Conservation (phyloP, 768 basidiomycete genomes). For the Leccinellum rugosiceps region DNA sequence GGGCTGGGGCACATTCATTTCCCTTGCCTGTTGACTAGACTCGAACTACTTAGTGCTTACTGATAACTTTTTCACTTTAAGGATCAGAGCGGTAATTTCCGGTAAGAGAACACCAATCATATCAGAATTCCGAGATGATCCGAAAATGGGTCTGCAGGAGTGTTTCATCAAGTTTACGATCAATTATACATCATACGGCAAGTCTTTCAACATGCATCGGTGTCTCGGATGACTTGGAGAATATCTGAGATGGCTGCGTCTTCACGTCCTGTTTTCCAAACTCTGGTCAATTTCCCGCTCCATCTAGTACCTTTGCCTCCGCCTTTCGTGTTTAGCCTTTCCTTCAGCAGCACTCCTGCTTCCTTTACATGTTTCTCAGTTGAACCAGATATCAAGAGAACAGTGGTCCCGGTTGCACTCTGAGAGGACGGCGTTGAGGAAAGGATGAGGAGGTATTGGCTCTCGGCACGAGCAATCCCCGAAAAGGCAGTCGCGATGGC, state of each 20-base stretch:
- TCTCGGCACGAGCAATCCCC: constrained; percentile 19
- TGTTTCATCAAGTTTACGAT: neutral
- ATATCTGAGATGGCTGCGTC: constrained; percentile 15
- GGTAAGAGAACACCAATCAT: too few relatives aligned
- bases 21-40: too few relatives aligned
- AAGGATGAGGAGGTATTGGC: constrained; percentile 48
- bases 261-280: constrained; percentile 27
- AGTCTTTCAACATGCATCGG: neutral
- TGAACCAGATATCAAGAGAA: constrained; percentile 59
- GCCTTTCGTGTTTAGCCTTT: constrained; percentile 62
- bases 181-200: neutral
- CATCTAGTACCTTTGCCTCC: constrained; percentile 75
- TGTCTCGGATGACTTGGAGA: constrained; percentile 13
- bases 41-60: too few relatives aligned
- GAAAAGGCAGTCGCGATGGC: constrained; percentile 50
- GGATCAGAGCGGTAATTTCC: too few relatives aligned
- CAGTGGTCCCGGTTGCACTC: constrained; percentile 43
- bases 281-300: constrained; percentile 70
- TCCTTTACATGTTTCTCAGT: constrained; percentile 59
- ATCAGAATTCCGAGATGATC: too few relatives aligned
- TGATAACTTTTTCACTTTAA: too few relatives aligned
- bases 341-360: constrained; percentile 54
- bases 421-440: constrained; percentile 64
- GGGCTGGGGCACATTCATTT: too few relatives aligned
- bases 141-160: neutral